Percentiles rank a stretch among this genome's conserved stretches.
phyloP scores from a whole-genome alignment of 768 basidiomycete species.

The Naganishia vaughanmartiniae region DNA sequence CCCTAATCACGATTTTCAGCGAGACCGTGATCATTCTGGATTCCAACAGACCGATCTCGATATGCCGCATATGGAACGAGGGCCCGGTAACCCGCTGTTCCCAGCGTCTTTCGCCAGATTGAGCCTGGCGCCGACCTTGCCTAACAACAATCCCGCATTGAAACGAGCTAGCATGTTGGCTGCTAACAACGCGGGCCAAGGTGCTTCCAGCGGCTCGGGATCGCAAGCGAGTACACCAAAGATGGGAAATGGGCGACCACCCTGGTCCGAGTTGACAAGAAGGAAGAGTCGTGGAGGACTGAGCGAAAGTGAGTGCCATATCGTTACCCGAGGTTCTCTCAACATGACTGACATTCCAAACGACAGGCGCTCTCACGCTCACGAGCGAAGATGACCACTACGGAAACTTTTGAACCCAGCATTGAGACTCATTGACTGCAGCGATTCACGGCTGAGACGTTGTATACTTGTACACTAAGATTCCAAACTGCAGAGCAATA shows the following conservation, averaged over 20 bases:
- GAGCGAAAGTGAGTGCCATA: constrained; percentile 34
- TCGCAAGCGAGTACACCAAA: constrained; percentile 28
- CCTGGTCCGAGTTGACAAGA: constrained; percentile 25
- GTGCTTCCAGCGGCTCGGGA: constrained; percentile 32
- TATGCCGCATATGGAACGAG: constrained; percentile 61
- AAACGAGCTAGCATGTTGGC: constrained; percentile 38
- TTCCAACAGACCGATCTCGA: constrained; percentile 9
- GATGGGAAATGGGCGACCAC: constrained; percentile 28
- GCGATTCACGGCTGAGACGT: not conserved
- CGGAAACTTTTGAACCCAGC: not conserved
- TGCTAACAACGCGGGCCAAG: not conserved
- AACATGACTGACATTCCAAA: not conserved
- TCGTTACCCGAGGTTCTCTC: not conserved
- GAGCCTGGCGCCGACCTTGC: constrained; percentile 64
- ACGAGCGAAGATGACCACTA: constrained; percentile 18
- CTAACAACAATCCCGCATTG: constrained; percentile 35
- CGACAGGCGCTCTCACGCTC: constrained; percentile 10
- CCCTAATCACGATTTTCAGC: constrained; percentile 37
- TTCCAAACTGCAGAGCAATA: not conserved
- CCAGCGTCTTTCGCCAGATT: constrained; percentile 74
- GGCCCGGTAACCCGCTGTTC: constrained; percentile 74
- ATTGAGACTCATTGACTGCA: not conserved
- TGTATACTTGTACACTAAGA: not conserved
- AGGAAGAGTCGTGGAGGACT: constrained; percentile 31
- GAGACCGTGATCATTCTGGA: constrained; percentile 19